Base-by-base conservation (phyloP, 352 stramenopile genomes). In the Phytophthora boehmeriae region DNA sequence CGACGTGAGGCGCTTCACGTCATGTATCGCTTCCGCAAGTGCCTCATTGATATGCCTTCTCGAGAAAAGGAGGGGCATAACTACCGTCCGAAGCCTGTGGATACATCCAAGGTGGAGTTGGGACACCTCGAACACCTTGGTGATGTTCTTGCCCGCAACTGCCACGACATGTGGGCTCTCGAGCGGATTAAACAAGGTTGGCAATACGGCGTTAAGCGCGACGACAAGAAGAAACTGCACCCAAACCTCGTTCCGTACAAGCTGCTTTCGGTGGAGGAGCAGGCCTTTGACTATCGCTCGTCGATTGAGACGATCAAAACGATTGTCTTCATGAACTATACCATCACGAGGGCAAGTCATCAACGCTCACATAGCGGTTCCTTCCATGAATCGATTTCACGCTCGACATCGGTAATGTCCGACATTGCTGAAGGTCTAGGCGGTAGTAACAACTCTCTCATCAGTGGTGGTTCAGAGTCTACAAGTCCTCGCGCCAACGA, bases 241-340 rank as follows among this genome's bases (percentile, higher is more conserved):
- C 87, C 87, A 32, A 95, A 96, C 51, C 62, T 96, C 16, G 75
- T 96, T 35, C 87, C 87, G 19, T 96, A 93, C 66, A 79, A 90
- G 49, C 68, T 90, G 30, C 75, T 96, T 6, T 90, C 86, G 2
- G 72, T 78, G 35, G 82, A 95, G 22, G 87, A 96, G 62, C 83
- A 96, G 49, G 78, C 78, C 5, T 96, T 90, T 30, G 87, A 96
- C 73, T 84, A 92, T 55, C 83, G 86, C 17, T 93, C 87, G 52
- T 93, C 86, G n/a, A 76, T 95, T 46, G 86, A 95, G 59, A 95
- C 86, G 23, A 86, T 96, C 68, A 93, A 93, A 67, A 92, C 86
- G 25, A 96, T 96, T 45, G 47, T 94, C 34, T 90, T 92, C 25
- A 93, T 96, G 86, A 93, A 96, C 64, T 94, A 93, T 70, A 69